Evolutionary conservation across 1,284 basidiomycete genomes (phyloP).

Genomic region (Exobasidium rhododendri): DNA sequence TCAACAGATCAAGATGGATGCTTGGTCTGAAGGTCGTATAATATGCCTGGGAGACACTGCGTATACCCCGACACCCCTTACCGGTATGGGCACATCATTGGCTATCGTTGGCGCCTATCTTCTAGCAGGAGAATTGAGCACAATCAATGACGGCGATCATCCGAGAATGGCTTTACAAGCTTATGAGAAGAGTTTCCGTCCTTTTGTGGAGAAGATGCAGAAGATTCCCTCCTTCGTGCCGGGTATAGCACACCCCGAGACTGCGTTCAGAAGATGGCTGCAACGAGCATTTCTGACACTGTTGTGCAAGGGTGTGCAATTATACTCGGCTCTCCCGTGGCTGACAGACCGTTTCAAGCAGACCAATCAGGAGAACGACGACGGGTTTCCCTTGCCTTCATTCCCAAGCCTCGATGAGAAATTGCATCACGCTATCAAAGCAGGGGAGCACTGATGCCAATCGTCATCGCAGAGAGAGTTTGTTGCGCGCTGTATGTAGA

Average conservation of each 20-base stretch:
- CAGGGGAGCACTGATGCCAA: background rate
- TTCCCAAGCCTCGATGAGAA: background rate
- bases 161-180: constrained; percentile 21
- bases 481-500: too few relatives aligned
- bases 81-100: constrained; percentile 33
- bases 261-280: constrained; percentile 12
- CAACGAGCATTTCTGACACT: constrained; percentile 10
- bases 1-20: constrained; percentile 27
- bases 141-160: constrained; percentile 16
- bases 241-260: constrained; percentile 19
- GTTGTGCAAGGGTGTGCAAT: background rate
- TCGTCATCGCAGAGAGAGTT: too few relatives aligned
- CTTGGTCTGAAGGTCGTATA: constrained; percentile 27
- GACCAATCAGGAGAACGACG: background rate
- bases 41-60: constrained; percentile 37
- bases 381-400: background rate
- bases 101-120: constrained; percentile 31
- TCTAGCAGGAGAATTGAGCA: constrained; percentile 30
- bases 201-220: constrained; percentile 28
- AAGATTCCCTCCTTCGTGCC: constrained; percentile 24
- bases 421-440: background rate
- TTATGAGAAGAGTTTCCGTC: constrained; percentile 24
- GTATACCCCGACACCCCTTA: constrained; percentile 32
- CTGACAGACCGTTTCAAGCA: background rate
- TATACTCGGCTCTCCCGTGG: background rate